A percentile compares a stretch with the other conserved stretches of the same genome.
Conservation (phyloP, 306 rosid genomes). For the Trifolium pratense region DNA sequence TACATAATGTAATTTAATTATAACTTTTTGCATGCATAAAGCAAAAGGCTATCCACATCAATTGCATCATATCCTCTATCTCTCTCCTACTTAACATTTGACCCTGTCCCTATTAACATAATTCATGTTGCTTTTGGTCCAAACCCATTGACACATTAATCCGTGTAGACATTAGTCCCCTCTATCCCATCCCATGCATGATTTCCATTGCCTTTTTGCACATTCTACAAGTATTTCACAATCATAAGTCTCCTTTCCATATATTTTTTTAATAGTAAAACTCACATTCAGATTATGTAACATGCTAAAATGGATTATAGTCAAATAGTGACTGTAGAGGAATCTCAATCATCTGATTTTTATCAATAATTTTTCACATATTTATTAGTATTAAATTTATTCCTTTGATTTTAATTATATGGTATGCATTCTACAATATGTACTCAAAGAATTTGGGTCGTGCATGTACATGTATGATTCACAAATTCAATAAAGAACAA, state of each 20-base stretch:
- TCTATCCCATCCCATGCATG: constrained; percentile 49
- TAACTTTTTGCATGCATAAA: constrained; percentile 51
- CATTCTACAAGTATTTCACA: constrained; percentile 43
- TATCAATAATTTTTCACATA: no score
- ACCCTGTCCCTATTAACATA: constrained; percentile 35
- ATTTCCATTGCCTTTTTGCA: constrained; percentile 46
- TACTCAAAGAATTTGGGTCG: no score
- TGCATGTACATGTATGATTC: no score
- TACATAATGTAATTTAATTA: constrained; percentile 12
- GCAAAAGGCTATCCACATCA: constrained; percentile 37
- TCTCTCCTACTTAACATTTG: constrained; percentile 27
- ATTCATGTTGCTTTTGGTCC: constrained; percentile 38
- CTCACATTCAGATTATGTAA: no score
- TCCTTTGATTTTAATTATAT: no score
- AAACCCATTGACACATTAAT: constrained; percentile 43
- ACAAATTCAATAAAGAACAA: no score
- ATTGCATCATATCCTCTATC: constrained; percentile 11
- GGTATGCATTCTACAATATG: no score
- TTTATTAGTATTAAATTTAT: no score
- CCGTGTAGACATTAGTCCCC: constrained; percentile 33
- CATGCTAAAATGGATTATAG: no score
- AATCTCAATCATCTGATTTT: no score
- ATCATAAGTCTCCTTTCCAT: background rate
- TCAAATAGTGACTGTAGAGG: no score
- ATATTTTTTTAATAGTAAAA: no score